Evolutionary conservation across 2,329 filamentous ascomycete species (phyloP), one percentile per base, ranked within the genome.

Genomic region (Chalaropsis thielavioides): DNA sequence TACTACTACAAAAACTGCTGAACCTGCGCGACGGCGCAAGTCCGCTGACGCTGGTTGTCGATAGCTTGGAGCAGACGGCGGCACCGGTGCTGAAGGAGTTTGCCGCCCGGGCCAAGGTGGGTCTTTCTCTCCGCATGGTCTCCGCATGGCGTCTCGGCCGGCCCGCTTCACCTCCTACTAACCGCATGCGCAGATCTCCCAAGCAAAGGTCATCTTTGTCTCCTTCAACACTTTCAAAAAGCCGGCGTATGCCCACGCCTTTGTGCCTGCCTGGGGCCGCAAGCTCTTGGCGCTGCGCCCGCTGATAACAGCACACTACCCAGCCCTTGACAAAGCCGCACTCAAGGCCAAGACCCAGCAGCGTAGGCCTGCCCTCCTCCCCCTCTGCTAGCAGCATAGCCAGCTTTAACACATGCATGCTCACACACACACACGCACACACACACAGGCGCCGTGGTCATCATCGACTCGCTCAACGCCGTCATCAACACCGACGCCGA

Each of bases 41-140:
- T 61, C 92, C 92, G 2, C 84, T 97, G 71, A 96, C 92, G 0
- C 78, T 97, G 31, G 76, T 96, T 2, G 79, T 96, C 65, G 92
- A 97, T 74, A 89, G 81, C 41, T 79, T 96, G 38, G 90, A 95
- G 75, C 91, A 96, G 75, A 84, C 86, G 31, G 89, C 85, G 6
- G 80, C 79, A 38, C 85, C 86, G 0, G 76, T 96, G 3, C 69
- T 92, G 1, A 76, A 78, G 19, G 91, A 96, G 74, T 89, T 92
- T 74, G 83, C 89, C 64, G 78, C 80, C 59, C 82, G 92, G 70
- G 90, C 88, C 64, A 89, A 87, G 78, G 89, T 88, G 70, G 66
- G 75, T 70, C 54, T 15, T 35, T 24, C 13, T n/a, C n/a, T n/a
- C n/a, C n/a, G n/a, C n/a, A n/a, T n/a, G n/a, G n/a, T n/a, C n/a